Base-by-base conservation (phyloP, 768 basidiomycete genomes). In the Tylopilus sp. region DNA sequence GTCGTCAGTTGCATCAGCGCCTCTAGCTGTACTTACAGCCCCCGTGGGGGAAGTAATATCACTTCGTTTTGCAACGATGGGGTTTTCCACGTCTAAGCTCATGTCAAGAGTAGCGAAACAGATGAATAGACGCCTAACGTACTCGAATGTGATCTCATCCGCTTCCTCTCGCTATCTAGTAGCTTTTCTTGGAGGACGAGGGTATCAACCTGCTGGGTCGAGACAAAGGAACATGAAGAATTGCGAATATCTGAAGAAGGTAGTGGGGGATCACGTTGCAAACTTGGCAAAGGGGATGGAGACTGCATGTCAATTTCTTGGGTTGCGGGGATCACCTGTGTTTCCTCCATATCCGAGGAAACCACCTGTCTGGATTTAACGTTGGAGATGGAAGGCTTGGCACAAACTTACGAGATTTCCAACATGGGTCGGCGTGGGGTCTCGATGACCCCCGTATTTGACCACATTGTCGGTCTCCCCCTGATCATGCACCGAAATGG, bases 361-460 rank as follows among this genome's bases (percentile, higher is more conserved):
- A 47, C 58, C 45, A 58, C 55, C 65, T 59, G 26, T 52, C 33
- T 53, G 33, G 44, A 48, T 45, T 46, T 37, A 52, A 42, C 19
- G 28, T 53, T n/a, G 36, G 6, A 30, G 28, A 46, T 16, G n/a
- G 4, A 54, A 41, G 37, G 37, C 24, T 36, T 14, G 17, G n/a
- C 16, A 34, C 3, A 22, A 13, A 44, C 76, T 59, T 56, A 87
- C 86, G 54, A 87, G 68, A 54, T 86, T 76, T 25, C 77, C 77
- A 21, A 88, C 74, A 45, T 74, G 74, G 12, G 73, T 75, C 3
- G 84, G 85, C 0, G 83, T 75, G 14, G 62, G 60, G 59, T 83
- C 82, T 5, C 74, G 68, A 25, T 72, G 56, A 9, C 86, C 86
- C 26, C 71, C 71, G 45, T 81, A 85, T 49, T 76, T 74, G 22